Base-by-base conservation (phyloP, 768 basidiomycete species). In the Mycena rosella region DNA sequence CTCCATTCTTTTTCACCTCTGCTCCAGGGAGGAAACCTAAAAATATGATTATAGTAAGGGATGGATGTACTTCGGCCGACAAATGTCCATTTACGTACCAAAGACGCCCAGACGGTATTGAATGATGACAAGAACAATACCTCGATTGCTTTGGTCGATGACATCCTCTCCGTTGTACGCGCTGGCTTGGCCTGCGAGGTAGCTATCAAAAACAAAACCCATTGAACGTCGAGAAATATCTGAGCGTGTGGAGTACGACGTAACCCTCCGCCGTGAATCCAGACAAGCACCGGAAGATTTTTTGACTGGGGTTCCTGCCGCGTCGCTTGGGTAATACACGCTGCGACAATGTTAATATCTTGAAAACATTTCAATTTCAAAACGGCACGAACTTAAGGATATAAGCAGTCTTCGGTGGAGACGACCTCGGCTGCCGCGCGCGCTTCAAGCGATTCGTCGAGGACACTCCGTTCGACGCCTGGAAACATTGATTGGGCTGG, bases 261-360 rank as follows among this genome's bases (percentile, higher is more conserved):
- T n/a, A 51, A n/a, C 49, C 49, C 49, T 51, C 49, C 49, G 17
- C 49, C 82, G 69, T 84, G 81, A 27, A 85, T 84, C 80, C 80
- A 85, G 36, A 85, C 77, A 11, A 85, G 74, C 1, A 82, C 80
- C 9, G 84, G 84, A 2, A 82, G 70, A 3, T 76, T 58, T 36
- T n/a, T 74, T 73, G 5, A 51, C 26, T 0, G 66, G 66, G 10
- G 58, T 68, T 1, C 73, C 68, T 5, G 70, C 67, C 2, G 73
- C 67, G 38, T 75, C 68, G 15, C 80, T 80, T 10, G 82, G 81
- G 0, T 79, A 73, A 40, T 75, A 76, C 11, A 83, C 82, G 58
- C 82, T 83, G 42, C 36, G 40, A n/a, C 51, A 38, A 22, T 15
- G 44, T 47, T 2, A 30, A 44, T n/a, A 18, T 30, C 38, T n/a